Conservation (phyloP, 2,329 filamentous ascomycete genomes). For the Thielaviopsis cerberus region DNA sequence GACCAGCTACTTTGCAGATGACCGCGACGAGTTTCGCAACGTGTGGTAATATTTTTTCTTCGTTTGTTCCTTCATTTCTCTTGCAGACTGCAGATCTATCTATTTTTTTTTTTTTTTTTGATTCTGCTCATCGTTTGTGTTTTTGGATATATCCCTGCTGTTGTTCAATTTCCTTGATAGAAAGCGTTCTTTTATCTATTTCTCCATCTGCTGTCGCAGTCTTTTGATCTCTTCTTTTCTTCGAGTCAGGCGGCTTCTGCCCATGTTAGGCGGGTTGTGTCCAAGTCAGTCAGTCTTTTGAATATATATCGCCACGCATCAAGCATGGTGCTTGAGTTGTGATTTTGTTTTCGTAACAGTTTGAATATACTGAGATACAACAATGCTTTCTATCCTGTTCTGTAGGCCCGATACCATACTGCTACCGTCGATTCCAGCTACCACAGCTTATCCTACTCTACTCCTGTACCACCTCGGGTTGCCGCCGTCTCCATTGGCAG, state of each 20-base stretch:
- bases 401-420: too few relatives aligned
- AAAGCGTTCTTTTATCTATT: not conserved
- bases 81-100: not conserved
- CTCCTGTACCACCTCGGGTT: too few relatives aligned
- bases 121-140: not conserved
- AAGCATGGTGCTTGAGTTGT: too few relatives aligned
- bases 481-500: too few relatives aligned
- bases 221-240: constrained; percentile 9
- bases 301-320: too few relatives aligned
- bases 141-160: not conserved
- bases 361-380: not conserved
- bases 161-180: not conserved
- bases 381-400: too few relatives aligned
- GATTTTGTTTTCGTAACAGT: too few relatives aligned
- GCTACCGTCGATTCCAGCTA: not conserved
- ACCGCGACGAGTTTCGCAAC: constrained; percentile 27
- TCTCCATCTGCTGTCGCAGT: constrained; percentile 1
- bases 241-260: too few relatives aligned
- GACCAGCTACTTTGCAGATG: constrained; percentile 18
- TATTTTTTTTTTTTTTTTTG: not conserved
- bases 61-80: not conserved
- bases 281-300: too few relatives aligned
- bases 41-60: constrained; percentile 21
- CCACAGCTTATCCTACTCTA: too few relatives aligned
- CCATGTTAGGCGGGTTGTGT: too few relatives aligned